These are phyloP conservation scores for Leptographium wingfieldii DNA, from an alignment of 2,329 filamentous ascomycete genomes.

Conservation along the genomic window DNA sequence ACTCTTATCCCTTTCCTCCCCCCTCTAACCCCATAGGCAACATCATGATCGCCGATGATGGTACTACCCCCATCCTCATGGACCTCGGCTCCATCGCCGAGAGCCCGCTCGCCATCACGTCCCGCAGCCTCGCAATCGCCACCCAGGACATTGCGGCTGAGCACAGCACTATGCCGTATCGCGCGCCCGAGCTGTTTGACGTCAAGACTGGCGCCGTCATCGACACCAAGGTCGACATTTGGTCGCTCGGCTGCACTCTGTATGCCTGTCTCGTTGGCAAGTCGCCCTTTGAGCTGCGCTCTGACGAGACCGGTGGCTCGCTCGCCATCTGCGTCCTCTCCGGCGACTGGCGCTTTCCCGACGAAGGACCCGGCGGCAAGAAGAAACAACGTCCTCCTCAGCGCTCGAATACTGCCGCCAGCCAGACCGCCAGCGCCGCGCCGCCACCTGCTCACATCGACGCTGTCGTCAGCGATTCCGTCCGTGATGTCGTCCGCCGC, in stretches of 20 bases:
- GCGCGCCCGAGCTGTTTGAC: constrained; percentile 93
- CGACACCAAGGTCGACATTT: constrained; percentile 96
- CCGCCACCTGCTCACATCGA: constrained; percentile 21
- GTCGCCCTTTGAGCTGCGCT: constrained; percentile 89
- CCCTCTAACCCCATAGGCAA: constrained; percentile 43
- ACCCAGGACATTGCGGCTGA: constrained; percentile 92
- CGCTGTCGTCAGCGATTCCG: constrained; percentile 59
- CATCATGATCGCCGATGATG: constrained; percentile 95
- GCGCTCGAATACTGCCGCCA: constrained; percentile 16
- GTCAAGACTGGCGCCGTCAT: constrained; percentile 86
- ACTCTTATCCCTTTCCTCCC: background rate
- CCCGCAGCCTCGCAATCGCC: constrained; percentile 76
- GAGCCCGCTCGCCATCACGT: constrained; percentile 80
- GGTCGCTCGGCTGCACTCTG: constrained; percentile 93
- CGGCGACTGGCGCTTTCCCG: constrained; percentile 93
- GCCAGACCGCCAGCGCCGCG: constrained; percentile 15
- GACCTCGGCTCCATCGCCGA: constrained; percentile 86
- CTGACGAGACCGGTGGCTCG: constrained; percentile 89
- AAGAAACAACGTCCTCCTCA: constrained; percentile 8
- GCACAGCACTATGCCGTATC: constrained; percentile 97
- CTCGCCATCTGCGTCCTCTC: constrained; percentile 85
- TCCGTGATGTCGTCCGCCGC: constrained; percentile 75
- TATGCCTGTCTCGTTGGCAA: constrained; percentile 96
- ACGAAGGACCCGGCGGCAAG: constrained; percentile 55
- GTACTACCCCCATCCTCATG: constrained; percentile 85